Evolutionary conservation across 2,329 filamentous ascomycete species (phyloP), one percentile per base, ranked within the genome.

Genomic region (Beauveria rudraprayagi): DNA sequence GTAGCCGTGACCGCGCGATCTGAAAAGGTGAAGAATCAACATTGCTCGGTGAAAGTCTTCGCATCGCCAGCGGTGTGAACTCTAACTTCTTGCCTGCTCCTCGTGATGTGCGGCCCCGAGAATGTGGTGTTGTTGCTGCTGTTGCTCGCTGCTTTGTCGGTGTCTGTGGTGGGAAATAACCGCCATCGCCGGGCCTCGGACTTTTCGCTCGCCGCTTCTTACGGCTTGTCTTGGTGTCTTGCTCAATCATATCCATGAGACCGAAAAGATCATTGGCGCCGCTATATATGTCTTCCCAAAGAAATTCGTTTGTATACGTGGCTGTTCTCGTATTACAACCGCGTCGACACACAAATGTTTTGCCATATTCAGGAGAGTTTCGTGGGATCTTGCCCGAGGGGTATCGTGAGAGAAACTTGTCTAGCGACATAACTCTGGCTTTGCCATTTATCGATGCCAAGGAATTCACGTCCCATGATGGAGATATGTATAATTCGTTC

Each of bases 51-150:
- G 91, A 91, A 3, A 99, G 81, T 22, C 89, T 82, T 44, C 94
- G 88, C 16, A 91, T 97, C 7, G 91, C 92, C n/a, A 99, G 78
- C 0, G 94, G 94, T 0, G 94, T 99, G 69, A 97, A 97, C 70
- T 97, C 92, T 41, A 99, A 83, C 5, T 91, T 89, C 69, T 92
- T 96, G 58, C 68, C 67, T 1, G 67, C 63, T 37, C 72, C 70
- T 65, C 72, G 74, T 34, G 11, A 52, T 43, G 70, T 67, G n/a
- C 63, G 66, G 24, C 69, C 64, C 52, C 66, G 69, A 8, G 70
- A 71, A 22, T 70, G 69, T 6, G 71, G 73, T n/a, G 70, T 71
- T 7, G 69, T 65, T 7, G 67, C 70, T 5, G 67, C 61, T 14
- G 67, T 65, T 14, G 70, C 63, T 7, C 67, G 66, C 17, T 69